Percentiles rank a stretch among this genome's conserved stretches.
phyloP scores from a whole-genome alignment of 2,329 filamentous ascomycete genomes.

The Didymella segeticola region DNA sequence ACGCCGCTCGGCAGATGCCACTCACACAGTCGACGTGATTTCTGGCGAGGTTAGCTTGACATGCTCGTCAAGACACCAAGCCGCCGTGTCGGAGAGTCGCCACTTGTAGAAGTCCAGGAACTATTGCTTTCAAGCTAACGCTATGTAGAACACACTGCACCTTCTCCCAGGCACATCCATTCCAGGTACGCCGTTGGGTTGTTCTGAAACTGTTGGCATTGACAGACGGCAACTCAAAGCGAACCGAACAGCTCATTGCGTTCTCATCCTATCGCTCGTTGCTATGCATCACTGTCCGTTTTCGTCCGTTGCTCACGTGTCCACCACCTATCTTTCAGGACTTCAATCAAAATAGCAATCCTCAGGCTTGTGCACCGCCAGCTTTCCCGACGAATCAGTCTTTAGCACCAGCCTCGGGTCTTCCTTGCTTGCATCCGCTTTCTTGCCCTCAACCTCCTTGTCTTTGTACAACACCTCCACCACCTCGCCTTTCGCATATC shows the following conservation, averaged over 20 bases:
- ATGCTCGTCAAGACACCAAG: background rate
- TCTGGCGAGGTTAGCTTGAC: no score
- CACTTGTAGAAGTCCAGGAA: background rate
- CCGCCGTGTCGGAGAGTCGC: background rate
- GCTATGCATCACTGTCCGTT: slow-evolving; percentile 2
- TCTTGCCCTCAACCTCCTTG: slow-evolving; percentile 52
- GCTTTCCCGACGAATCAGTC: slow-evolving; percentile 49
- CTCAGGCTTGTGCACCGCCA: slow-evolving; percentile 54
- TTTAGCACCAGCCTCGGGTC: slow-evolving; percentile 54
- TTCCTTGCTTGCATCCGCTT: slow-evolving; percentile 51
- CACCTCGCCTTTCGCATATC: slow-evolving; percentile 52
- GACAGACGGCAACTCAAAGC: background rate
- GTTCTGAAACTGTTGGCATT: slow-evolving; percentile 7
- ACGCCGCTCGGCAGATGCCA: slow-evolving; percentile 3
- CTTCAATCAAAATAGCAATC: slow-evolving; percentile 50
- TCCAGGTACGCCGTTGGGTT: slow-evolving; percentile 7
- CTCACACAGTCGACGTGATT: no score
- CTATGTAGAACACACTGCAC: background rate
- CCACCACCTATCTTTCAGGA: background rate
- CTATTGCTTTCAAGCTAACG: background rate
- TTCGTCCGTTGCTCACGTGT: slow-evolving; percentile 4
- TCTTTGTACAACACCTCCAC: slow-evolving; percentile 51
- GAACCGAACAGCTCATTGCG: slow-evolving; percentile 6
- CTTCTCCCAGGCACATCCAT: background rate
- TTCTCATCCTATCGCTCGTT: background rate